Base-by-base conservation (phyloP, 2,329 filamentous ascomycete species). In the Colletotrichum navitas region DNA sequence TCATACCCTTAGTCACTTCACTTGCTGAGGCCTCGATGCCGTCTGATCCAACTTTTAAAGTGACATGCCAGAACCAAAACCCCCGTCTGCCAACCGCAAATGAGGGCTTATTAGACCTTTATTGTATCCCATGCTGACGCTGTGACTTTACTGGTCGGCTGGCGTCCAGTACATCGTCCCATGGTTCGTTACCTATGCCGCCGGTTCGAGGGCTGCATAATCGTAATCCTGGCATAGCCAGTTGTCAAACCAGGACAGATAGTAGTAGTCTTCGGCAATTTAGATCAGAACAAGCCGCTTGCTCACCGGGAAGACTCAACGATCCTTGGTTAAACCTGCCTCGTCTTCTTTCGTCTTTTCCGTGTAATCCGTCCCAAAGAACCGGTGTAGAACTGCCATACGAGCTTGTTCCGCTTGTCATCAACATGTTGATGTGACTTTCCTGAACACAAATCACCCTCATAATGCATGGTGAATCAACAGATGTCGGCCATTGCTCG, bases 11-110 rank as follows among this genome's bases (percentile, higher is more conserved):
- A n/a, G 12, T 21, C 26, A 61, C 58, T 49, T 47, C 29, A 47
- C 58, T 49, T 39, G 59, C 24, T 29, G 26, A 69, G 26, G 24
- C 29, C 14, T 39, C 51, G 7, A 32, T 52, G 26, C 3, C 16
- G 52, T 58, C 41, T 34, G 56, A 47, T 51, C 16, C 61, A 69
- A 60, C 61, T 45, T 67, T 55, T 21, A 43, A 41, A 24, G n/a
- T 11, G 49, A 24, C 14, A 24, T 24, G 24, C 41, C 32, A 39
- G 6, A 32, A 68, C 41, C 56, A 45, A 68, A 71, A 49, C 63
- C 41, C 63, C 56, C 56, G 34, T 56, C 61, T 59, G 29, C 39
- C 63, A 21, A 49, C 49, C 47, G 32, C 47, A 21, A n/a, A 24
- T 14, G 41, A 32, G 21, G 24, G 26, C 10, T 51, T 21, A n/a